phyloP scores from a whole-genome alignment of 2,329 filamentous ascomycete species.

The Cytospora mali region DNA sequence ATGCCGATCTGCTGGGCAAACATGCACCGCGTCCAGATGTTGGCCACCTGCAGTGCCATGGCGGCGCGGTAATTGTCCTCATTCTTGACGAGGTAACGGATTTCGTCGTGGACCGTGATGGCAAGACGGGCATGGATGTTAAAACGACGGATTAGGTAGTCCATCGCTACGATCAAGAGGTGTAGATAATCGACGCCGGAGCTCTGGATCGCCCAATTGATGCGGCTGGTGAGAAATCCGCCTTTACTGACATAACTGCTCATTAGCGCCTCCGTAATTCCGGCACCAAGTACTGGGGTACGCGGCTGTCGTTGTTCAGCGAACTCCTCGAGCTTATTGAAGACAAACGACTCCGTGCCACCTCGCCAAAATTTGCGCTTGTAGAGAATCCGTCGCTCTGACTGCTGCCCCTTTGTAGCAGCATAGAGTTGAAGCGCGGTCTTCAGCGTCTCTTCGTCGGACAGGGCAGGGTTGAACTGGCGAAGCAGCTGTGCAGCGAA shows the following conservation, averaged over 20 bases:
- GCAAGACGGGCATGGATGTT: conserved; percentile 83
- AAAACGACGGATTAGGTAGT: conserved; percentile 84
- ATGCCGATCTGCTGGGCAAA: conserved; percentile 97
- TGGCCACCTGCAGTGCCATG: conserved; percentile 90
- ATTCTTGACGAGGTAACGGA: conserved; percentile 85
- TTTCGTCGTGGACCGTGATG: conserved; percentile 97
- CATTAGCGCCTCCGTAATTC: conserved; percentile 95
- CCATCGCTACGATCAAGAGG: conserved; percentile 90
- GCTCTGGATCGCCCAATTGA: conserved; percentile 99
- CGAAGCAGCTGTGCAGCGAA: conserved; percentile 88
- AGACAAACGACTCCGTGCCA: conserved; percentile 95
- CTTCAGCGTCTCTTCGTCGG: conserved; percentile 74
- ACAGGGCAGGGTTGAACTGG: conserved; percentile 87
- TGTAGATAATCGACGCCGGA: conserved; percentile 97
- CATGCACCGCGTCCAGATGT: conserved; percentile 96
- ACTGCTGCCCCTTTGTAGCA: conserved; percentile 88
- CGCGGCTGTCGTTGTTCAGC: conserved; percentile 89
- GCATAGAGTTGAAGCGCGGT: conserved; percentile 82
- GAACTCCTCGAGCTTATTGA: conserved; percentile 97
- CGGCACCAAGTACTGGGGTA: conserved; percentile 90
- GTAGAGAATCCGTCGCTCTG: conserved; percentile 70
- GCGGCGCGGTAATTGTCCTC: conserved; percentile 86
- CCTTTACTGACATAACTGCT: conserved; percentile 83
- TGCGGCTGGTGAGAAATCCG: conserved; percentile 91
- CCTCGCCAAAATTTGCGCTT: conserved; percentile 89